These are phyloP conservation scores for Aeschynomene evenia DNA, from an alignment of 306 rosid genomes.

Conservation along the genomic window DNA sequence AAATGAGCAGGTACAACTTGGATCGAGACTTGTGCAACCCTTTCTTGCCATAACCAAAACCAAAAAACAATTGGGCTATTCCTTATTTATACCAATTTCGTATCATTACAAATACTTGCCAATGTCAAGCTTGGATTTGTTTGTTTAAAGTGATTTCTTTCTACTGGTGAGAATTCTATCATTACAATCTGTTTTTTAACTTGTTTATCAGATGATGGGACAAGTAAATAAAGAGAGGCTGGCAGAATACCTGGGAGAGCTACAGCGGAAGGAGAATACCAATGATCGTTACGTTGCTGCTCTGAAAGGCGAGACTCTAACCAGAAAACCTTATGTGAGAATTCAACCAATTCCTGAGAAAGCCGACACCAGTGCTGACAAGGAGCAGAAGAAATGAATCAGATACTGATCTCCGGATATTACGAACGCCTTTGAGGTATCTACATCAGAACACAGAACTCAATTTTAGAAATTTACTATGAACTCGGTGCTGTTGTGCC, in stretches of 20 bases:
- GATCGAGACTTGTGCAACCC: too few relatives aligned
- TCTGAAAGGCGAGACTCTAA: conserved; percentile 73
- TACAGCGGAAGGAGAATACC: conserved; percentile 82
- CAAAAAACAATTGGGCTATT: too few relatives aligned
- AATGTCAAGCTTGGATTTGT: background rate
- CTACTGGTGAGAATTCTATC: background rate
- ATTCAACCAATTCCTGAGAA: conserved; percentile 67
- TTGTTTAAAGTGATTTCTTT: conserved; percentile 2
- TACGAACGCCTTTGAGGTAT: conserved; percentile 1
- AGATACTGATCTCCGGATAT: background rate
- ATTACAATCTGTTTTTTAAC: conserved; percentile 5
- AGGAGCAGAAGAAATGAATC: conserved; percentile 49
- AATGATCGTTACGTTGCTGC: conserved; percentile 93
- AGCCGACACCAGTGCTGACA: conserved; percentile 28
- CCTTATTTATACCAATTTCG: too few relatives aligned
- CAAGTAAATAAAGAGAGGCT: conserved; percentile 74
- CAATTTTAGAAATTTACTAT: background rate
- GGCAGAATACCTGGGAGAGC: conserved; percentile 83
- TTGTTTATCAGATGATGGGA: conserved; percentile 79
- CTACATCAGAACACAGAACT: background rate
- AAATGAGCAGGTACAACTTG: too few relatives aligned
- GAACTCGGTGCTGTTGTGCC: background rate
- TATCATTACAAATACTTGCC: background rate
- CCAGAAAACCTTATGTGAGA: conserved; percentile 85
- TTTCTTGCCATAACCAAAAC: too few relatives aligned